Conservation (phyloP, 2,329 filamentous ascomycete genomes). For the Orbilia brochopaga region DNA sequence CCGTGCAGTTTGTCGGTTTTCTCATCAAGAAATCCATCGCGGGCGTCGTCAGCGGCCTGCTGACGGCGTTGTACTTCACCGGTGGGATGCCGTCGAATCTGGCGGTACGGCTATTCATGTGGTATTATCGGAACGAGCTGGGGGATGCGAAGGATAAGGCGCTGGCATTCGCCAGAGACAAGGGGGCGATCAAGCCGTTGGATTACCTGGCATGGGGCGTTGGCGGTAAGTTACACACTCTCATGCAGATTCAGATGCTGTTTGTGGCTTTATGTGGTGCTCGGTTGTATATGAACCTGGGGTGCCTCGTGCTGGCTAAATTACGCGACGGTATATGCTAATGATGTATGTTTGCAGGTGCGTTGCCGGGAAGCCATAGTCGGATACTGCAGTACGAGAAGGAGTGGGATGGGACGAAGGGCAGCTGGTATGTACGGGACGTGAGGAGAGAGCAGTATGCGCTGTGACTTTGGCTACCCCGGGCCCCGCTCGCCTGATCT, state of each 20-base stretch:
- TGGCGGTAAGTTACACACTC: conserved; percentile 24
- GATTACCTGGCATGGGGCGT: conserved; percentile 48
- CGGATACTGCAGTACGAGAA: conserved; percentile 40
- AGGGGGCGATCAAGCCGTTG: conserved; percentile 40
- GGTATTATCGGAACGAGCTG: conserved; percentile 46
- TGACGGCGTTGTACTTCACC: conserved; percentile 42
- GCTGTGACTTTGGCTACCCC: not conserved
- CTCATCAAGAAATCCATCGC: conserved; percentile 44
- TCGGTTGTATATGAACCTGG: too few relatives aligned
- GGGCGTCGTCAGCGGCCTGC: conserved; percentile 32
- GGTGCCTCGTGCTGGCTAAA: too few relatives aligned
- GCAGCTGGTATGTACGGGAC: conserved; percentile 47
- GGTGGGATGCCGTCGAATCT: conserved; percentile 41
- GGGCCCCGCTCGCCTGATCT: not conserved
- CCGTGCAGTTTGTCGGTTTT: conserved; percentile 42
- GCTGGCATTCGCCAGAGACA: conserved; percentile 37
- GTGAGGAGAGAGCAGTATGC: conserved; percentile 32
- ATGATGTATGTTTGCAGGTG: conserved; percentile 13
- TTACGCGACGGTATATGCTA: too few relatives aligned
- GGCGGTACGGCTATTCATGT: conserved; percentile 44
- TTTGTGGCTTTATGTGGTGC: too few relatives aligned
- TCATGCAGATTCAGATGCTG: not conserved
- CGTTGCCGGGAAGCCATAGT: conserved; percentile 39
- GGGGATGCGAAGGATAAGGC: conserved; percentile 47
- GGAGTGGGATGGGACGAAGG: conserved; percentile 47